These are phyloP conservation scores for Fusarium torulosum DNA, from an alignment of 2,329 filamentous ascomycete species.

Conservation along the genomic window DNA sequence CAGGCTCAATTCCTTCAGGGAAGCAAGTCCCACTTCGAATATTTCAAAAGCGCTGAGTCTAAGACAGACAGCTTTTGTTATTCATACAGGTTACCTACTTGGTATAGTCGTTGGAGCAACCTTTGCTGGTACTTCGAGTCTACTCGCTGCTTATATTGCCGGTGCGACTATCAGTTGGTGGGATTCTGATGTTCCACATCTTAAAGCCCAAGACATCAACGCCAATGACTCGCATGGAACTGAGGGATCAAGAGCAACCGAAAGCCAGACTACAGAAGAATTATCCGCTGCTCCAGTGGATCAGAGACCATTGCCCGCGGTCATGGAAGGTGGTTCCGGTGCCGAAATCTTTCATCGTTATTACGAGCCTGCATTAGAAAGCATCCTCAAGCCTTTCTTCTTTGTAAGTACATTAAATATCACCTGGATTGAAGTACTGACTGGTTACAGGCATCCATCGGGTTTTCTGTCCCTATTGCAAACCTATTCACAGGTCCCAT, in stretches of 20 bases:
- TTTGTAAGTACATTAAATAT: conserved; percentile 65
- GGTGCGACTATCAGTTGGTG: conserved; percentile 72
- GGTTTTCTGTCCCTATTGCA: conserved; percentile 82
- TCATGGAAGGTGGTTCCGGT: conserved; percentile 16
- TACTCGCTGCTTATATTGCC: conserved; percentile 73
- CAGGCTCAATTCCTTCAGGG: conserved; percentile 51
- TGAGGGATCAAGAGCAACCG: not conserved
- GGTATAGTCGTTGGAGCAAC: conserved; percentile 62
- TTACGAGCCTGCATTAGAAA: conserved; percentile 56
- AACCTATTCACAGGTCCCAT: conserved; percentile 73
- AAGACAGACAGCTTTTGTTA: conserved; percentile 55
- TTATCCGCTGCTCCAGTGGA: not conserved
- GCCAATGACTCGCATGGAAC: not conserved
- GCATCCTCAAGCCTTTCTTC: conserved; percentile 77
- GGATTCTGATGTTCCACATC: conserved; percentile 57
- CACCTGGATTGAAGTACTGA: too few species aligned
- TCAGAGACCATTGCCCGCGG: not conserved
- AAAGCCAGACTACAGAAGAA: not conserved
- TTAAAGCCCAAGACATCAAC: not conserved
- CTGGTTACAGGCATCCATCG: conserved; percentile 67
- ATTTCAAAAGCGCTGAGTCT: conserved; percentile 47
- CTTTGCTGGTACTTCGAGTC: conserved; percentile 72
- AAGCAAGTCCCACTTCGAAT: conserved; percentile 31
- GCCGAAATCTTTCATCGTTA: conserved; percentile 39
- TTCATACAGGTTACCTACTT: conserved; percentile 65